Evolutionary conservation across 257 asterid genomes (phyloP).

Genomic region (Nemophila menziesii): DNA sequence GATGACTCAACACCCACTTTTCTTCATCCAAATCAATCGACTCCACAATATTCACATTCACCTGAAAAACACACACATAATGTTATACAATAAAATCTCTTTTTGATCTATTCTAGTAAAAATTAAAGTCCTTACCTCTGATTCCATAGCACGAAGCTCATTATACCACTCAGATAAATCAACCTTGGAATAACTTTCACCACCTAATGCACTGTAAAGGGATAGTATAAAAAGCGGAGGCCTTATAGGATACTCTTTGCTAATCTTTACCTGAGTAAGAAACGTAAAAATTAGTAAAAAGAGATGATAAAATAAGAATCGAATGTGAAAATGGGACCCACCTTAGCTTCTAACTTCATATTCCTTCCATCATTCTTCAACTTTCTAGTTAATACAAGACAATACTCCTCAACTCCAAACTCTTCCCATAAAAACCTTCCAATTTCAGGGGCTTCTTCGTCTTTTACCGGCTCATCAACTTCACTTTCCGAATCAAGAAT

Average conservation of each 20-base stretch:
- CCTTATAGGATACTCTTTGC: constrained; percentile 79
- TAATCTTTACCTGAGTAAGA: constrained; percentile 54
- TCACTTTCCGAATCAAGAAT: constrained; percentile 76
- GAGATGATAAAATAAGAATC: constrained; percentile 5
- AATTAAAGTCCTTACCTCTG: constrained; percentile 51
- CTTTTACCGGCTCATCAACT: constrained; percentile 46
- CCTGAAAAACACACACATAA: constrained; percentile 34
- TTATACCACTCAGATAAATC: constrained; percentile 54
- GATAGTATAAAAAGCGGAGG: constrained; percentile 63
- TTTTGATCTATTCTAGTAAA: not conserved
- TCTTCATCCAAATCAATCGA: constrained; percentile 53
- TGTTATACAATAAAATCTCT: not conserved
- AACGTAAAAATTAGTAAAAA: not conserved
- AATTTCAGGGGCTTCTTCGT: constrained; percentile 22
- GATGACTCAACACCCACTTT: constrained; percentile 58
- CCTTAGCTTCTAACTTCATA: constrained; percentile 78
- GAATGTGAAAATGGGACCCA: constrained; percentile 13
- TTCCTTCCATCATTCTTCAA: constrained; percentile 31
- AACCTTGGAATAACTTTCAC: constrained; percentile 30
- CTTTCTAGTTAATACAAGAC: constrained; percentile 50
- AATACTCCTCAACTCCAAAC: constrained; percentile 46
- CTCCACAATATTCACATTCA: constrained; percentile 59
- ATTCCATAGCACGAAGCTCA: constrained; percentile 92
- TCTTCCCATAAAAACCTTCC: constrained; percentile 44
- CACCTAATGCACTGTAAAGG: constrained; percentile 28